phyloP scores from a whole-genome alignment of 2,329 filamentous ascomycete genomes.

The Exophiala bonariae region DNA sequence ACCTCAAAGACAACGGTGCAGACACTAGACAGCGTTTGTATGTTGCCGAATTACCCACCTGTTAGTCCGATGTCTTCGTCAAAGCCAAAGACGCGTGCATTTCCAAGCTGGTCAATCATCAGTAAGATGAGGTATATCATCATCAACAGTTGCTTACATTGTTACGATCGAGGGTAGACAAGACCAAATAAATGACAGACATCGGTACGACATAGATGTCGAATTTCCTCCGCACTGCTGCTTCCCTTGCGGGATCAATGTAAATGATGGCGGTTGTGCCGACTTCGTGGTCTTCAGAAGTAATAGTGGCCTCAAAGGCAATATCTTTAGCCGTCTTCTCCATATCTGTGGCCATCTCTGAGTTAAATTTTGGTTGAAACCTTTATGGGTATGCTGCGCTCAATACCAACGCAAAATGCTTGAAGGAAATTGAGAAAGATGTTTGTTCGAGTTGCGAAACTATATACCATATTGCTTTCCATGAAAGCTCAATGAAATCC shows the following conservation, averaged over 20 bases:
- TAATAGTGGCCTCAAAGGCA: slow-evolving; percentile 1
- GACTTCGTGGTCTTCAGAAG: slow-evolving; percentile 5
- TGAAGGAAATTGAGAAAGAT: slow-evolving; percentile 2
- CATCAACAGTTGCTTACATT: slow-evolving; percentile 37
- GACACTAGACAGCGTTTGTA: slow-evolving; percentile 18
- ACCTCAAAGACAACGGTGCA: slow-evolving; percentile 15
- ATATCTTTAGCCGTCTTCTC: slow-evolving; percentile 14
- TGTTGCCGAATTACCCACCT: slow-evolving; percentile 62
- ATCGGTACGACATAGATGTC: slow-evolving; percentile 20
- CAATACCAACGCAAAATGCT: neutral
- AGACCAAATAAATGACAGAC: slow-evolving; percentile 31
- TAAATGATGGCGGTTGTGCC: slow-evolving; percentile 8
- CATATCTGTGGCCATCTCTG: slow-evolving; percentile 6
- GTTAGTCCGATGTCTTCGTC: slow-evolving; percentile 53
- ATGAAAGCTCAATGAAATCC: slow-evolving; percentile 1
- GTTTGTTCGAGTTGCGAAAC: slow-evolving; percentile 3
- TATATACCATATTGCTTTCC: slow-evolving; percentile 5
- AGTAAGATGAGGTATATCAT: slow-evolving; percentile 31
- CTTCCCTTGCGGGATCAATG: slow-evolving; percentile 22
- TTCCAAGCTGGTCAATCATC: slow-evolving; percentile 7
- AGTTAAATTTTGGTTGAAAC: neutral
- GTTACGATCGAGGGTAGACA: slow-evolving; percentile 47
- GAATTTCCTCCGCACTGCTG: slow-evolving; percentile 21
- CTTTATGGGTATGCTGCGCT: neutral
- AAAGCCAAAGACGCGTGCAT: slow-evolving; percentile 66